phyloP scores from a whole-genome alignment of 805 yeast genomes.

The Candida odintsovae region DNA sequence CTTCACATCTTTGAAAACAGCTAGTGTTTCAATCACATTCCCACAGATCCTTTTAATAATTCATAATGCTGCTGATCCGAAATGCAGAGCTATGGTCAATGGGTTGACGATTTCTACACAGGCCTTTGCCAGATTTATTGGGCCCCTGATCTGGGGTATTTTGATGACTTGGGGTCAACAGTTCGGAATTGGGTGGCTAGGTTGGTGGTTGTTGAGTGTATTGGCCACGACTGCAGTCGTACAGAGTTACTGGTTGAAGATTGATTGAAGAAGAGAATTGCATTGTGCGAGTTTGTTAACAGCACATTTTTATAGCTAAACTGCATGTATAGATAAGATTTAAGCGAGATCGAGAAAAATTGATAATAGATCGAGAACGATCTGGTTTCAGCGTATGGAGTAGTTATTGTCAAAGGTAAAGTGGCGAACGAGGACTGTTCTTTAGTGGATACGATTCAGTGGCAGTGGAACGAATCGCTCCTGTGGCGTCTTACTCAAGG shows the following conservation, averaged over 20 bases:
- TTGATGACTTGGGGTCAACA: slow-evolving; percentile 1
- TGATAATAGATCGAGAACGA: no score
- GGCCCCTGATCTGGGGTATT: neutral
- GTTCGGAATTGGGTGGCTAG: neutral
- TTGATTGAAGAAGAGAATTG: neutral
- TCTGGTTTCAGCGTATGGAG: no score
- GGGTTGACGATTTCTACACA: neutral
- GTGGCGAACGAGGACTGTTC: no score
- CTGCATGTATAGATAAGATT: neutral
- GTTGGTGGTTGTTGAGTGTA: neutral
- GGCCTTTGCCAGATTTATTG: neutral
- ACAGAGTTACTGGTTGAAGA: neutral
- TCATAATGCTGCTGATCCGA: neutral
- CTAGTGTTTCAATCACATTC: neutral
- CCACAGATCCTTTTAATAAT: neutral
- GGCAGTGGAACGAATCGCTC: no score
- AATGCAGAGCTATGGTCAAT: neutral
- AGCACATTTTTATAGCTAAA: neutral
- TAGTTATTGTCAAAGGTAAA: no score
- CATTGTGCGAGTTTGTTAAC: neutral
- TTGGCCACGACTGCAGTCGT: neutral
- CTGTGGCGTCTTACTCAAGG: no score
- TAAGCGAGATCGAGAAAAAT: neutral
- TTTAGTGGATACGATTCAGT: no score
- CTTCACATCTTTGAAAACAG: slow-evolving; percentile 7